Conservation (phyloP, 192 early-diverging fungal genomes). For the Piromyces sp. region DNA sequence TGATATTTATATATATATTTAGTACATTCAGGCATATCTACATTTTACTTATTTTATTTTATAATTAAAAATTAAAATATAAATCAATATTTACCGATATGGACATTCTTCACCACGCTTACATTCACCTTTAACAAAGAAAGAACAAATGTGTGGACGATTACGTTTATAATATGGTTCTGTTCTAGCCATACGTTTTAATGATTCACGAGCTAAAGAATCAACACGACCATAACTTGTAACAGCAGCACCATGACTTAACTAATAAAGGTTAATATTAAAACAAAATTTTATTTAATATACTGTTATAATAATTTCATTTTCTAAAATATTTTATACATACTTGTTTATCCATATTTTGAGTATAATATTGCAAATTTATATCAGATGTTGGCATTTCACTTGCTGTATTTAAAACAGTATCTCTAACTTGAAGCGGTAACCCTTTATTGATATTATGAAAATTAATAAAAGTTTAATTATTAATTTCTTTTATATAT, state of each 20-base stretch:
- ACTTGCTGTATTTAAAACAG: constrained; percentile 55
- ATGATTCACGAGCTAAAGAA: constrained; percentile 50
- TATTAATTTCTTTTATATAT: no score
- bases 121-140: constrained; percentile 88
- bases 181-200: constrained; percentile 59
- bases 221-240: constrained; percentile 40
- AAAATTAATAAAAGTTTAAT: background rate
- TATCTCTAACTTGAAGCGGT: constrained; percentile 84
- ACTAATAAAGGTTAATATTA: no score
- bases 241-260: background rate
- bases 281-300: no score
- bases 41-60: no score
- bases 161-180: constrained; percentile 89
- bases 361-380: constrained; percentile 77
- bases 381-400: constrained; percentile 65
- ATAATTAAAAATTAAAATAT: no score
- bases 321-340: background rate
- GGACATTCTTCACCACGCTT: constrained; percentile 90
- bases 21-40: no score
- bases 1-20: no score
- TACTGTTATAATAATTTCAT: no score
- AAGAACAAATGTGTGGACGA: constrained; percentile 79
- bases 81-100: constrained; percentile 31
- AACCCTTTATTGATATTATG: constrained; percentile 25
- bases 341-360: constrained; percentile 47